phyloP scores from a whole-genome alignment of 306 rosid genomes.

The Acacia acuminata region DNA sequence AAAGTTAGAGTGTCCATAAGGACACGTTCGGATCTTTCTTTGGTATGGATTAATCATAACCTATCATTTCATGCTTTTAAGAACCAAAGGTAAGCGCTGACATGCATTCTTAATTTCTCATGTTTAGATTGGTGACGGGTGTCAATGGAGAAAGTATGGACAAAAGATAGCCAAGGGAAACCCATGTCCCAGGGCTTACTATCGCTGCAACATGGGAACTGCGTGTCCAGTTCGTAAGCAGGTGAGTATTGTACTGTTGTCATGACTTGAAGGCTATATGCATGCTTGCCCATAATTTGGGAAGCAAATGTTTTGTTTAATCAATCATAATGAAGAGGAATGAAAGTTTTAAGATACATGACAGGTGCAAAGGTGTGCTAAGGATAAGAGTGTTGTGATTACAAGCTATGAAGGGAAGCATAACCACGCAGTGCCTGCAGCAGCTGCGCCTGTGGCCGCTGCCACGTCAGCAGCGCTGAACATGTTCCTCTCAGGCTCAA shows the following conservation, averaged over 20 bases:
- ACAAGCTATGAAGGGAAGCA: conserved; percentile 56
- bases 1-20: conserved; percentile 54
- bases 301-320: not conserved
- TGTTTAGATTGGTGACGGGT: conserved; percentile 51
- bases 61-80: not conserved
- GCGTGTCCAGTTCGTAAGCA: conserved; percentile 60
- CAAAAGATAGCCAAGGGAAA: conserved; percentile 54
- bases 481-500: conserved; percentile 41
- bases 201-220: conserved; percentile 51
- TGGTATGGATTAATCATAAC: conserved; percentile 32
- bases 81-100: not conserved
- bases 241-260: conserved; percentile 12
- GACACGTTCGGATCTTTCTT: conserved; percentile 43
- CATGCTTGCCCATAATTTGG: not conserved
- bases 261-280: not conserved
- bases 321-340: not conserved
- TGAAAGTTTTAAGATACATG: not conserved
- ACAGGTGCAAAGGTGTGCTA: conserved; percentile 53
- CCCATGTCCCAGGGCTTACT: conserved; percentile 56
- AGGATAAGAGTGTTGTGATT: conserved; percentile 41
- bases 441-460: conserved; percentile 39
- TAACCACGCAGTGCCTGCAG: conserved; percentile 45
- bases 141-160: conserved; percentile 63
- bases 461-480: conserved; percentile 44
- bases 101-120: not conserved